Evolutionary conservation across 78 protist species (phyloP), one percentile per base, ranked within the genome.

Genomic region (Protostelium mycophagum): DNA sequence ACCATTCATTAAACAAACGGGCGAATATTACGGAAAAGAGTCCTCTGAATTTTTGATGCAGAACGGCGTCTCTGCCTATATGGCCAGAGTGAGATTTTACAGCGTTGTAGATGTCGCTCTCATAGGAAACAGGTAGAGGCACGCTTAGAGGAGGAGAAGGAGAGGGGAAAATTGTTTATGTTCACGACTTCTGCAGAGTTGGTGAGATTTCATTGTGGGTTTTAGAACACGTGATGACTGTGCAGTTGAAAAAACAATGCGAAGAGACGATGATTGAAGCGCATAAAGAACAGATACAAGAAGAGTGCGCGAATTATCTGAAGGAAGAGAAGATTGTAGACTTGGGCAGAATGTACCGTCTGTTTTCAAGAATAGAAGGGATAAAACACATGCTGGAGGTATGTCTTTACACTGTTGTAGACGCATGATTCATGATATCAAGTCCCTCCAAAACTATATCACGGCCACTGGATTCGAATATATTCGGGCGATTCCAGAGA

Each of bases 281-380:
- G 36, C 95, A 95, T 38, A 85, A 38, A 38, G 94, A 93, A 38
- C n/a, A 39, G 0, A 38, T 95, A 37, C 91, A 88, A 37, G 51
- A 89, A 1, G 96, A 95, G 85, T 95, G 93, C 89, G 88, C 88
- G 28, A 89, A 93, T 36, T 91, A 90, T 89, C 88, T 95, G 35
- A 87, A 90, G 36, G 94, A 94, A 83, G 95, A 93, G 35, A 88
- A 91, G 37, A 73, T 34, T n/a, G 37, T 38, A 91, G 96, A 95
- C 35, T 84, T 95, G 85, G 86, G 87, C 38, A 34, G 35, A 36
- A 84, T 93, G 90, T 93, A 93, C 63, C 88, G 90, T 84, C 85
- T 95, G 83, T 84, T 95, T 35, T 88, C 91, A 28, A 86, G 96
- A 83, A 93, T 95, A 35, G 95, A 90, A 36, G 96, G 96, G 51